Base-by-base conservation (phyloP, 2,329 filamentous ascomycete species). In the Rosellinia necatrix region DNA sequence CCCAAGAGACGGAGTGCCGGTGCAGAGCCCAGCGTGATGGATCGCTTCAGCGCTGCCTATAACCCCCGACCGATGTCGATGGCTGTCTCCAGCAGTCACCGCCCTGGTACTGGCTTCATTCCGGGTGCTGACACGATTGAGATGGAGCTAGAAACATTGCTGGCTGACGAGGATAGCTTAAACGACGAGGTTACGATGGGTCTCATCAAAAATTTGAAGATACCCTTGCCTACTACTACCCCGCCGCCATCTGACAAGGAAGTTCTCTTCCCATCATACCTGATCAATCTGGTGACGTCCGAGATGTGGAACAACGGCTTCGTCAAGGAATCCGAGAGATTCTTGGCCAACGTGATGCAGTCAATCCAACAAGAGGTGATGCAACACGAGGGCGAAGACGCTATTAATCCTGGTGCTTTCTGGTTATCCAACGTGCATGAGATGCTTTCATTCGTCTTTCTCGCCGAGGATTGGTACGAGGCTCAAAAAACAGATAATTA, bases 251-350 rank as follows among this genome's bases (percentile, higher is more conserved):
- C 92, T 15, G 94, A 99, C 76, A 99, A 99, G 79, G 94, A 99
- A 74, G 93, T 99, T 19, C 82, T 99, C 49, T 99, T 99, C 87
- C 94, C 94, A 29, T 93, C 94, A 8, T 99, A 97, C 74, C 87
- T 99, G 67, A 99, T 99, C 80, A 99, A 99, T 75, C 82, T 99
- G 59, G 94, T 99, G 62, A 99, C 94, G 10, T 97, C 92, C 13
- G 94, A 99, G 78, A 99, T 99, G 94, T 99, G 94, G 94, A 99
- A 99, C 80, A 99, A 99, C 68, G 94, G 94, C 42, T 99, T 97
- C 71, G 94, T 99, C 67, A 99, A 99, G 80, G 94, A 99, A 76
- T 97, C 94, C 3, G 94, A 99, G 76, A 90, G 93, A 52, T 99
- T 99, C 84, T 82, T 99, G 61, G 94, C 94, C 70, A 99, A 97